Conservation (phyloP, 495 filamentous ascomycete genomes). For the Sporormia fimetaria region DNA sequence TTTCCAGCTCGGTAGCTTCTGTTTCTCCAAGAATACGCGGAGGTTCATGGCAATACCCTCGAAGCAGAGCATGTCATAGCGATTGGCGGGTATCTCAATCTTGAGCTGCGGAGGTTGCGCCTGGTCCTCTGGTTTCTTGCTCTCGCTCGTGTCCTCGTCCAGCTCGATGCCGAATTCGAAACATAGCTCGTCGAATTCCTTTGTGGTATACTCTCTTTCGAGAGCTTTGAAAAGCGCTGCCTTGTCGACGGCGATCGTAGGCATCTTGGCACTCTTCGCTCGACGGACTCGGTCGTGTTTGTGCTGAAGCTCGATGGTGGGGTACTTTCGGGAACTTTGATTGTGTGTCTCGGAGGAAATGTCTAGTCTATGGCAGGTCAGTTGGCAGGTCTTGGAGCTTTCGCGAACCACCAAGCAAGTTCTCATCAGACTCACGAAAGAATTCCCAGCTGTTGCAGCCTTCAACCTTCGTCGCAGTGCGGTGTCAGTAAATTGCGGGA, state of each 20-base stretch:
- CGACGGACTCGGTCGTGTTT: neutral
- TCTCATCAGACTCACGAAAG: too few relatives aligned
- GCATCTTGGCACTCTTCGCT: slow-evolving; percentile 40
- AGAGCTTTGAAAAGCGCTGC: slow-evolving; percentile 86
- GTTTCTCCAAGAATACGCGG: slow-evolving; percentile 79
- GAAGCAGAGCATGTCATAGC: slow-evolving; percentile 98
- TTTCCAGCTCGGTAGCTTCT: slow-evolving; percentile 63
- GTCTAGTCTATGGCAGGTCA: neutral
- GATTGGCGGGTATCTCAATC: slow-evolving; percentile 97
- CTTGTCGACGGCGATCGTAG: slow-evolving; percentile 92
- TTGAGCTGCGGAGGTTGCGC: slow-evolving; percentile 66
- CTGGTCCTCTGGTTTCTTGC: slow-evolving; percentile 18
- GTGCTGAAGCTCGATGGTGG: slow-evolving; percentile 7
- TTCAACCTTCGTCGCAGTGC: too few relatives aligned
- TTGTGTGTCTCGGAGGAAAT: neutral
- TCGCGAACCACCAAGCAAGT: too few relatives aligned
- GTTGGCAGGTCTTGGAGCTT: too few relatives aligned
- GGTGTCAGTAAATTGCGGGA: neutral
- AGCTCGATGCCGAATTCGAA: slow-evolving; percentile 98
- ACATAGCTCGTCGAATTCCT: slow-evolving; percentile 93
- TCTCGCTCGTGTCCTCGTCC: slow-evolving; percentile 67
- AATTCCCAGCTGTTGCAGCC: too few relatives aligned
- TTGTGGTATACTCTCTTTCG: slow-evolving; percentile 80
- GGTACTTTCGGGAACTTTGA: slow-evolving; percentile 4
- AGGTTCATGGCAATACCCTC: slow-evolving; percentile 93